These are phyloP conservation scores for Crithidia acanthocephali DNA, from an alignment of 208 protist species.

Conservation along the genomic window DNA sequence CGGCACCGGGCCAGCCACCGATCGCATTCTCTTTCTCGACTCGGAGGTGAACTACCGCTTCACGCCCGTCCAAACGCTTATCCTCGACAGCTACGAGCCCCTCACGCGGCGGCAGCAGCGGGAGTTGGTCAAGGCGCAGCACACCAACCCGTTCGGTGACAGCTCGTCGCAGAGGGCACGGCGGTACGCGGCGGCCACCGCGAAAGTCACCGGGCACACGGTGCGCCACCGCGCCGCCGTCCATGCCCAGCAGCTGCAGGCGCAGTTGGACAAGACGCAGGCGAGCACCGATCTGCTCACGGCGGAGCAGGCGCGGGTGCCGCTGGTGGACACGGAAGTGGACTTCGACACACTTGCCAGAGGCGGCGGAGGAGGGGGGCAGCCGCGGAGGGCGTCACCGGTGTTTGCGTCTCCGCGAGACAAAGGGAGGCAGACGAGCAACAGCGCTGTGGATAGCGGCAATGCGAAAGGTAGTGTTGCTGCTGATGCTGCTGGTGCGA, in stretches of 20 bases:
- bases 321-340: neutral
- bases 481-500: neutral
- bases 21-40: conserved; percentile 83
- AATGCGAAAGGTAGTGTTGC: neutral
- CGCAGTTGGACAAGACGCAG: conserved; percentile 18
- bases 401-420: too few species aligned
- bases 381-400: too few species aligned
- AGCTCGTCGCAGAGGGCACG: conserved; percentile 15
- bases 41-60: conserved; percentile 85
- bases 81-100: conserved; percentile 72
- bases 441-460: too few species aligned
- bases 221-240: conserved; percentile 22
- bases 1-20: conserved; percentile 28
- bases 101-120: conserved; percentile 49
- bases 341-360: neutral
- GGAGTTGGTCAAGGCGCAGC: conserved; percentile 24
- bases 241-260: conserved; percentile 18
- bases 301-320: conserved; percentile 21
- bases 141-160: conserved; percentile 27
- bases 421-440: too few species aligned
- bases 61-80: conserved; percentile 62
- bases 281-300: conserved; percentile 20
- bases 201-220: conserved; percentile 18
- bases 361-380: too few species aligned
- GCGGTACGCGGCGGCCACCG: conserved; percentile 23